Base-by-base conservation (phyloP, 148 eudicot genomes). In the Rhododendron ovatum region DNA sequence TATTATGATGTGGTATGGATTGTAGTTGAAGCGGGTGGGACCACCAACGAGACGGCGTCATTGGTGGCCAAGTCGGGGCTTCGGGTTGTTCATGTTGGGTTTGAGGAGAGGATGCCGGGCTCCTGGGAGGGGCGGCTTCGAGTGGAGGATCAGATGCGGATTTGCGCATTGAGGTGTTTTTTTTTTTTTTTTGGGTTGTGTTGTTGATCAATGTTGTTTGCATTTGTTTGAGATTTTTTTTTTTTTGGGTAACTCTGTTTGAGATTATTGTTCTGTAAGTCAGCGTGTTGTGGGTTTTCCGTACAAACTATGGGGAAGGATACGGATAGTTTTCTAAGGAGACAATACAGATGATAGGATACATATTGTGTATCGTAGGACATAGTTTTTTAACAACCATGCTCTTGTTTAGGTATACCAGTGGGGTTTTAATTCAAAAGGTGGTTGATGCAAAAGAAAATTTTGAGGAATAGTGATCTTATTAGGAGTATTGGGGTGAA, bases 11-110 rank as follows among this genome's bases (percentile, higher is more conserved):
- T 97, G 37, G 86, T 89, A 33, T 97, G 99, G 99, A 92, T 97
- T 43, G 98, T 97, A 0, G 98, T 97, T 37, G 99, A 97, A 88
- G 98, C 98, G 45, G 98, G 98, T 22, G 98, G 99, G 0, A 24
- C 81, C 15, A 95, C 91, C 9, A 92, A 93, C 61, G 98, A 97
- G 88, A 97, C 99, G 0, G 94, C 95, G 0, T 86, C 90, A 1
- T 84, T 97, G 90, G 82, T 97, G 22, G 92, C 87, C 0, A 95
- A 91, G 85, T 92, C 98, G 0, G 92, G 93, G 24, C 45, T 93
- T 73, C 85, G 75, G 89, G 88, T 83, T 78, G 86, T 94, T 39
- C 99, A 97, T 39, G 78, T 94, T 78, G 99, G 95, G 86, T 94
- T 95, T 83, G 83, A 84, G 14, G 84, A 87, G 85, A 80, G 69